Evolutionary conservation across 2,329 filamentous ascomycete species (phyloP).

Genomic region (Paracoccidioides brasiliensis): DNA sequence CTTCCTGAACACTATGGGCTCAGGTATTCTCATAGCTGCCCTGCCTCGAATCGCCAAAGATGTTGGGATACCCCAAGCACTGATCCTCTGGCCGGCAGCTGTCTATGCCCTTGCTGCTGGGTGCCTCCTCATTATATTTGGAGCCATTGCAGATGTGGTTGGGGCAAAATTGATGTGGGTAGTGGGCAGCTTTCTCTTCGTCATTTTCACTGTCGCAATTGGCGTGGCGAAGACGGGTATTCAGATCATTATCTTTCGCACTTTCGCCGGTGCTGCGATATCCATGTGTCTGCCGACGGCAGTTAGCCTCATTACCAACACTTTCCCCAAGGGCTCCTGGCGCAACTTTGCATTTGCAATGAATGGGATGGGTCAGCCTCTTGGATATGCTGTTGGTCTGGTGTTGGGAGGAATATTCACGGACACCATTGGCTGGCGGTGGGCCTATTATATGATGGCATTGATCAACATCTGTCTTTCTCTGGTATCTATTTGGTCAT

Average conservation of each 20-base stretch:
- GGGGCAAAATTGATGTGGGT: conserved; percentile 33
- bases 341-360: conserved; percentile 36
- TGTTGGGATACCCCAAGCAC: conserved; percentile 14
- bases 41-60: conserved; percentile 19
- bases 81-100: conserved; percentile 14
- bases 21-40: conserved; percentile 18
- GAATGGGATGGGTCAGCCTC: conserved; percentile 34
- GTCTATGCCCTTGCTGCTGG: conserved; percentile 29
- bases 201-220: conserved; percentile 26
- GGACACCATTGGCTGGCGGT: conserved; percentile 26
- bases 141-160: conserved; percentile 36
- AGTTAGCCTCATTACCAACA: conserved; percentile 34
- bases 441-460: conserved; percentile 31
- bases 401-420: conserved; percentile 34
- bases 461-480: conserved; percentile 29
- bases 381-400: conserved; percentile 35
- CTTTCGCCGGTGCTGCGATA: conserved; percentile 29
- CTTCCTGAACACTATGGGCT: conserved; percentile 21
- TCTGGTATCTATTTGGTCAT: conserved; percentile 24
- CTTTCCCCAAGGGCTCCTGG: conserved; percentile 29
- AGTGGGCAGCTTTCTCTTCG: conserved; percentile 29
- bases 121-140: conserved; percentile 33
- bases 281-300: conserved; percentile 33
- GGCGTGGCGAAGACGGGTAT: conserved; percentile 21
- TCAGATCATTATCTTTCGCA: conserved; percentile 35